Conservation (phyloP, 305 asterid species). For the Solanum hybrid region DNA sequence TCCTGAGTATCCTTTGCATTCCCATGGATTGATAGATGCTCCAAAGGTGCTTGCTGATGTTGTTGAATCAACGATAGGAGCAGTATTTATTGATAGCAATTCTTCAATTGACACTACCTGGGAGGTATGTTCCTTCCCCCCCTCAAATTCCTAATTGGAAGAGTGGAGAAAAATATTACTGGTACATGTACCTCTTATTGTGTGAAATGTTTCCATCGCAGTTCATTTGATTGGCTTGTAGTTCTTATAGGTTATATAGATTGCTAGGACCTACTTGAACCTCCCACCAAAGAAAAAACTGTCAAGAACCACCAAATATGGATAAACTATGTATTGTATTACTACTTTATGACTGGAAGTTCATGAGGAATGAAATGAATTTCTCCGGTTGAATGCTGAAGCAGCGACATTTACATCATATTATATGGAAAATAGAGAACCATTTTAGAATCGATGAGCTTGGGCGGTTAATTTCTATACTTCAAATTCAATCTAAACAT, state of each 20-base stretch:
- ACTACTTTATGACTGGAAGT: neutral
- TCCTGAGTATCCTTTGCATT: slow-evolving; percentile 69
- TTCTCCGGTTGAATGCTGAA: neutral
- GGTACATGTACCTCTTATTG: neutral
- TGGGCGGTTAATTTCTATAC: neutral
- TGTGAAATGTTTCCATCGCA: neutral
- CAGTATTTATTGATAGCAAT: slow-evolving; percentile 66
- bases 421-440: neutral
- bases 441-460: neutral
- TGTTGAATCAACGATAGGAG: slow-evolving; percentile 83
- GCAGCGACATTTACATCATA: neutral
- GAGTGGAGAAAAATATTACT: neutral
- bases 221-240: neutral
- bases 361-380: neutral
- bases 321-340: neutral
- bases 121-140: slow-evolving; percentile 39
- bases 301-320: neutral
- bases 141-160: neutral
- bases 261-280: neutral
- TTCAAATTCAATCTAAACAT: neutral
- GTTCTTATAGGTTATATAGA: neutral
- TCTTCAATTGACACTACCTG: slow-evolving; percentile 61
- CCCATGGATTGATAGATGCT: slow-evolving; percentile 67
- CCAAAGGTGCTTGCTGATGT: slow-evolving; percentile 88
- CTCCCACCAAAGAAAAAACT: neutral